phyloP scores from a whole-genome alignment of 306 rosid genomes.

The Geum urbanum region DNA sequence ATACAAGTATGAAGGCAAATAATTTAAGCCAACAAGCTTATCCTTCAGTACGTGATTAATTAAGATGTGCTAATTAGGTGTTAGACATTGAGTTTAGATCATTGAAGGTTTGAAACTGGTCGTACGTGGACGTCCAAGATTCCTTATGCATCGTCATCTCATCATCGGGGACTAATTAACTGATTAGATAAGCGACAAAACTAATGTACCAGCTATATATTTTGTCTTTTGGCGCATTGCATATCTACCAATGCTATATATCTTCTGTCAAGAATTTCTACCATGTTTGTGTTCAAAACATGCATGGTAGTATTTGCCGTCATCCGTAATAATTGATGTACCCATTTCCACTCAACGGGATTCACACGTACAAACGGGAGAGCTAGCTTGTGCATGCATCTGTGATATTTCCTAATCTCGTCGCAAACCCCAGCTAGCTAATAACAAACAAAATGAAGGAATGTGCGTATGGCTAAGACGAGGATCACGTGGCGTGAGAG shows the following conservation, averaged over 20 bases:
- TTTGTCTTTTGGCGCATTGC: neutral
- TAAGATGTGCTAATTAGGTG: neutral
- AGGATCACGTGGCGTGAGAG: constrained; percentile 1
- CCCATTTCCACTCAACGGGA: neutral
- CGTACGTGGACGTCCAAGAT: no score
- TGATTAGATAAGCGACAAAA: neutral
- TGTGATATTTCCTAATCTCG: no score
- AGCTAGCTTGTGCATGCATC: neutral
- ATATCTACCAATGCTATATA: neutral
- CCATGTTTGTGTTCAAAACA: neutral
- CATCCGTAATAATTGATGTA: neutral
- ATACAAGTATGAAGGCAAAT: neutral
- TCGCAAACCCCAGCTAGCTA: neutral
- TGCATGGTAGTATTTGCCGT: neutral
- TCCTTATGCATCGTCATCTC: no score
- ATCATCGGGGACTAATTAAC: neutral
- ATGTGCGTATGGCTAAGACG: neutral
- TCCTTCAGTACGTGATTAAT: neutral
- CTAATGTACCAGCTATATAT: neutral
- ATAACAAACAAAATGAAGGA: neutral
- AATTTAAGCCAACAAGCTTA: neutral
- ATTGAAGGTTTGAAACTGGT: neutral
- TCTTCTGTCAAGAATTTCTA: neutral
- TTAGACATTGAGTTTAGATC: neutral
- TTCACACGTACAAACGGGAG: neutral